These are phyloP conservation scores for Entomophthora muscae DNA, from an alignment of 371 early-diverging fungal genomes.

Conservation along the genomic window DNA sequence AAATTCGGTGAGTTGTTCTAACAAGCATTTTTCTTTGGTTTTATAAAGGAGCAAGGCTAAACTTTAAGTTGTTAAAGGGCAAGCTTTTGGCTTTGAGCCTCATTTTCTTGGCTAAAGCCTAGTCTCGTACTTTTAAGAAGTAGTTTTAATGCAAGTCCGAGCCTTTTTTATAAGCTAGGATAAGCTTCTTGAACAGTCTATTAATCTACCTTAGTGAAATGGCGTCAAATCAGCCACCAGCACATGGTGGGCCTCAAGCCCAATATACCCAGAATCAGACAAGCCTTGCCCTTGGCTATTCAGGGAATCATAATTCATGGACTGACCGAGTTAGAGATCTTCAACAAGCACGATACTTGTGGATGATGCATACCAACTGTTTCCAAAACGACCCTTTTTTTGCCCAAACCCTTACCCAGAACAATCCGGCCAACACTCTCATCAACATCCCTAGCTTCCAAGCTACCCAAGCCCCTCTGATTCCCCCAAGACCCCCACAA, in stretches of 20 bases:
- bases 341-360: not conserved
- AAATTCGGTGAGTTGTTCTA: too few relatives aligned
- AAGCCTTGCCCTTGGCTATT: not conserved
- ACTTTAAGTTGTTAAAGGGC: too few relatives aligned
- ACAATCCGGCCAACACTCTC: not conserved
- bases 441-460: not conserved
- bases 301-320: not conserved
- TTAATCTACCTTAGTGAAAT: not conserved
- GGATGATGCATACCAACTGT: not conserved
- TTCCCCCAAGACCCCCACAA: not conserved
- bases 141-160: too few relatives aligned
- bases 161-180: too few relatives aligned
- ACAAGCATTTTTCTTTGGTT: too few relatives aligned
- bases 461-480: not conserved
- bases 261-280: not conserved
- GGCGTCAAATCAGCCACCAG: not conserved
- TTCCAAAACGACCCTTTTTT: not conserved
- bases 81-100: too few relatives aligned
- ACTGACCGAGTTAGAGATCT: not conserved
- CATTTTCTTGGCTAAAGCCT: too few relatives aligned
- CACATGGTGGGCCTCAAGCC: not conserved
- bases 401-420: not conserved
- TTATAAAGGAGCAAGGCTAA: too few relatives aligned
- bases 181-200: too few relatives aligned
- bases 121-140: too few relatives aligned